phyloP scores from a whole-genome alignment of 192 early-diverging fungal species.

The Backusella morwellensis region DNA sequence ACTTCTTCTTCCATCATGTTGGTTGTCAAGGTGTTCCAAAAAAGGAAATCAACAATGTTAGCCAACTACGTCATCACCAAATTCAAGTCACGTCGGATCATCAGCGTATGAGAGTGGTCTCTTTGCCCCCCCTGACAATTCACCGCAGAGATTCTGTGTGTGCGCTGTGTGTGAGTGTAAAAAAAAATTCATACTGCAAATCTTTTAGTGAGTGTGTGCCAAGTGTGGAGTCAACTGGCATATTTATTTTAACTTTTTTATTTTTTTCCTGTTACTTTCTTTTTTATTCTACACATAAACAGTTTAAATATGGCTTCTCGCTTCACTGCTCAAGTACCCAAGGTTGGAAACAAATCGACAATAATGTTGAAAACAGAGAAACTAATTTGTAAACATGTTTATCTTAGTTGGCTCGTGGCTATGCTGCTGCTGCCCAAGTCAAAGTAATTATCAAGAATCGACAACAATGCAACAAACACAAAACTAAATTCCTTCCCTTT shows the following conservation, averaged over 20 bases:
- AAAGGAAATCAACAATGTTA: not conserved
- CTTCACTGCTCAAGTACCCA: conserved; percentile 25
- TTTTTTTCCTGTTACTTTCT: conserved; percentile 15
- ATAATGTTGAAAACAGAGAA: not conserved
- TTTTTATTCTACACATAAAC: not conserved
- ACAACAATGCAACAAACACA: not conserved
- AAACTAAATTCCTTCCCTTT: not conserved
- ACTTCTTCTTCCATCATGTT: too few relatives aligned
- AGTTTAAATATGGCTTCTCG: conserved; percentile 29
- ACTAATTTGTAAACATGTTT: not conserved
- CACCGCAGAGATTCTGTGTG: not conserved
- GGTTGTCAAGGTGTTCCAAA: not conserved
- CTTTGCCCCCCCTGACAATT: not conserved
- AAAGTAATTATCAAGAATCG: conserved; percentile 5
- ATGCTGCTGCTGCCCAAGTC: conserved; percentile 55
- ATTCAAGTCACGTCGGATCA: not conserved
- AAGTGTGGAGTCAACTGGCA: not conserved
- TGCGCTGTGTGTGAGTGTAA: not conserved
- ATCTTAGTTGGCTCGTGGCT: conserved; percentile 57
- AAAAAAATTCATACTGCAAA: not conserved
- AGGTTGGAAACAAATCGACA: conserved; percentile 11
- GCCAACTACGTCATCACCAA: not conserved
- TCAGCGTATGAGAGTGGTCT: not conserved
- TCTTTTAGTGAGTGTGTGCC: not conserved
- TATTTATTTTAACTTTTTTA: not conserved